Evolutionary conservation across 202 grass and related monocot species (phyloP).

Genomic region (Setaria viridis): DNA sequence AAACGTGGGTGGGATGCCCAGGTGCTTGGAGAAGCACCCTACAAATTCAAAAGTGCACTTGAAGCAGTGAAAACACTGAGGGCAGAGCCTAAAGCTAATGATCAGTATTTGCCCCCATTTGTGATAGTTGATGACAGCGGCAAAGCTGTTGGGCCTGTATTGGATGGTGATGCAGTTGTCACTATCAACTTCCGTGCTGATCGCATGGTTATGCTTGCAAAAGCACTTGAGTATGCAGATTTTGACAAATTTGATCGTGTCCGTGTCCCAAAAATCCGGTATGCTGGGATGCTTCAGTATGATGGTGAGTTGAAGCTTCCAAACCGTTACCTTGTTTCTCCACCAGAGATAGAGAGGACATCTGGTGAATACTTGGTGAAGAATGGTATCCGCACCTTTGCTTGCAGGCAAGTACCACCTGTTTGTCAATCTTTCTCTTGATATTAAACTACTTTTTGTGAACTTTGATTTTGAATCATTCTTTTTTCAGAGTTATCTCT

Average conservation of each 20-base stretch:
- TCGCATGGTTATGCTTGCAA: slow-evolving; percentile 95
- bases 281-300: slow-evolving; percentile 98
- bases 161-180: slow-evolving; percentile 97
- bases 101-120: slow-evolving; percentile 94
- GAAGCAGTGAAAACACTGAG: slow-evolving; percentile 96
- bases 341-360: slow-evolving; percentile 95
- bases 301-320: slow-evolving; percentile 95
- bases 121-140: slow-evolving; percentile 93
- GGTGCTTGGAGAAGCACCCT: slow-evolving; percentile 92
- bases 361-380: slow-evolving; percentile 99
- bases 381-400: slow-evolving; percentile 92
- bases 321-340: slow-evolving; percentile 77
- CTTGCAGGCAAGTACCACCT: slow-evolving; percentile 88
- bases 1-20: slow-evolving; percentile 99
- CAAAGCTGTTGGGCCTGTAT: slow-evolving; percentile 85
- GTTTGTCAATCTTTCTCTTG: slow-evolving; percentile 15
- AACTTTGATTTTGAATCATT: slow-evolving; percentile 15
- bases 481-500: slow-evolving; percentile 13
- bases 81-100: slow-evolving; percentile 68
- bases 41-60: slow-evolving; percentile 81
- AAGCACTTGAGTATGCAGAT: slow-evolving; percentile 88
- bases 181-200: slow-evolving; percentile 97
- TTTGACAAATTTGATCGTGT: slow-evolving; percentile 97
- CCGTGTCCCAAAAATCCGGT: slow-evolving; percentile 83
- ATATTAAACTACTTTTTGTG: not conserved